Evolutionary conservation across 129 eudicot genomes (phyloP), one percentile per base, ranked within the genome.

Genomic region (Sambucus nigra): DNA sequence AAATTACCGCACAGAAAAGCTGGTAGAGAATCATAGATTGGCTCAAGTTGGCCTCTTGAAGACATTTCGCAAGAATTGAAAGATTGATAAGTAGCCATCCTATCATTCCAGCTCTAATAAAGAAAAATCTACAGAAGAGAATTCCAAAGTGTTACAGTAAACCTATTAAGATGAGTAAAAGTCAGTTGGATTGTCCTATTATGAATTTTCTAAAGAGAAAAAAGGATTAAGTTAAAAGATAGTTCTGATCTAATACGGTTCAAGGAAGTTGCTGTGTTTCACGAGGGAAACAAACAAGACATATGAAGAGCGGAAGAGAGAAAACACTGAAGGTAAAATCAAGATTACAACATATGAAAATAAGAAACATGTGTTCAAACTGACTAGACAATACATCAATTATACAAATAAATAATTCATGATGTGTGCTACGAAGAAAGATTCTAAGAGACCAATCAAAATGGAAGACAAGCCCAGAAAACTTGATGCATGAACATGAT

Each of bases 81-180:
- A 92, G 91, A 73, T 92, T 92, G 64, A 92, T 92, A 58, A 92
- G 94, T 24, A 92, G 78, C 99, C 99, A 92, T 70, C 99, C 99
- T 84, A 82, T 73, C 99, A 92, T 92, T 59, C 99, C 99, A 79
- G 91, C 96, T 92, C 96, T 80, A 44, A 92, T 96, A 46, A 92
- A 92, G 80, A 79, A 92, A 75, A 92, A 92, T 69, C 99, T 92
- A 70, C 80, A 70, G 26, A 60, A 59, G 41, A 57, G 1, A 69
- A 56, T 51, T 19, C 19, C 19, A 23, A 66, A 17, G 26, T 0
- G 17, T 42, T 5, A 35, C 42, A 35, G 4, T 35, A 41, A 25
- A 4, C 39, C 18, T 31, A 25, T 17, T 18, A 16, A 17, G 18
- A 24, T 12, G 25, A 49, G 19, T 47, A 62, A 28, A 57, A 15